These are phyloP conservation scores for Spiraea crenata DNA, from an alignment of 331 rosid species.

Conservation along the genomic window DNA sequence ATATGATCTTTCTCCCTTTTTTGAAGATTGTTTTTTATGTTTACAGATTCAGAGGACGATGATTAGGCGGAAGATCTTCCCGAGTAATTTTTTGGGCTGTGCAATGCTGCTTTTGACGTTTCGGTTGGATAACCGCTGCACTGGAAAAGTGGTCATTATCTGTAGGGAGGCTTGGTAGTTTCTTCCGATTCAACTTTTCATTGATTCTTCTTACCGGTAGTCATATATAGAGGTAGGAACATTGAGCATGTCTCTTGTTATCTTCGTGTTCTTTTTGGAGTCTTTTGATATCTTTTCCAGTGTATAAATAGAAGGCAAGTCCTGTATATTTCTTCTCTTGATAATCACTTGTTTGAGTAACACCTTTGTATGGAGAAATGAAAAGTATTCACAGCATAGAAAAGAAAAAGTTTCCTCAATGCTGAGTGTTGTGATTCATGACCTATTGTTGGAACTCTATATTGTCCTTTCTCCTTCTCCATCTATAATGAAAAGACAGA, in stretches of 20 bases:
- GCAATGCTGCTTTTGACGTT: constrained; percentile 40
- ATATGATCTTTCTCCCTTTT: background rate
- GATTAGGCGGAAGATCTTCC: constrained; percentile 47
- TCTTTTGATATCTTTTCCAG: constrained; percentile 38
- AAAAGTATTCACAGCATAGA: constrained; percentile 12
- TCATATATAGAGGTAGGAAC: constrained; percentile 36
- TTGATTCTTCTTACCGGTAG: constrained; percentile 29
- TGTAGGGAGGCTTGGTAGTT: constrained; percentile 39
- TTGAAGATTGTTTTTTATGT: constrained; percentile 18
- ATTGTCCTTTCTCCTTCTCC: background rate
- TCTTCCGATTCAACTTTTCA: constrained; percentile 38
- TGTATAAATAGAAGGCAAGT: constrained; percentile 63
- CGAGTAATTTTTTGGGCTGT: constrained; percentile 36
- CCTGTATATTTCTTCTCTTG: constrained; percentile 57
- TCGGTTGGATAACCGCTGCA: constrained; percentile 36
- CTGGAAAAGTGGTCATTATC: constrained; percentile 34
- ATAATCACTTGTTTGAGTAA: constrained; percentile 31
- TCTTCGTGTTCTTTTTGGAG: background rate
- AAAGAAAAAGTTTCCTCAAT: background rate
- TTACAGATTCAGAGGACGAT: constrained; percentile 94
- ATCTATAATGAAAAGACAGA: background rate
- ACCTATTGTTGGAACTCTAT: background rate
- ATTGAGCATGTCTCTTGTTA: constrained; percentile 22
- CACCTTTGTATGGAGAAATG: constrained; percentile 28
- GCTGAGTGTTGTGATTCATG: background rate